Evolutionary conservation across 768 basidiomycete genomes (phyloP), one percentile per base, ranked within the genome.

Genomic region (Pholiota conissans): DNA sequence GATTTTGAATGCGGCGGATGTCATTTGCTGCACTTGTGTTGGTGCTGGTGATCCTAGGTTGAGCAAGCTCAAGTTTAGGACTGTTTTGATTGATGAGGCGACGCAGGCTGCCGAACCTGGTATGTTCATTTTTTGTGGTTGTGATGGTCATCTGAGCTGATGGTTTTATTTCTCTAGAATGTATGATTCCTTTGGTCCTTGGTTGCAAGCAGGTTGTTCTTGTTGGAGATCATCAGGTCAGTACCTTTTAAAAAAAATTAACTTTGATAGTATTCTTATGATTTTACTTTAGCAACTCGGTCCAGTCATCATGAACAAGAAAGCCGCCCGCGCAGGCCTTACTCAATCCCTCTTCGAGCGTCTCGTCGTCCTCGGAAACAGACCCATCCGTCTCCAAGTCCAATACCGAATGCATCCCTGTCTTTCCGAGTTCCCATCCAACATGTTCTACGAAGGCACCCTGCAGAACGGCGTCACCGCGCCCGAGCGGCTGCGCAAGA

Each of bases 361-460:
- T 45, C 88, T 99, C 47, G 95, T 99, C 61, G 82, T 98, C 45
- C 88, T 98, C 57, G 88, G 89, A 29, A 99, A 99, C 73, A 84
- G 95, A 27, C 97, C 97, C 20, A 99, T 99, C 68, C 94, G 97
- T 54, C 85, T 99, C 27, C 96, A 98, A 75, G 97, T 99, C 27
- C 97, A 99, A 74, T 99, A 99, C 69, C 95, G 97, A 73, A 99
- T 99, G 97, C 97, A 99, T 71, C 97, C 97, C 7, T 98, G 96
- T 72, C 80, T 98, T 52, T 98, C 97, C 42, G 95, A 98, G 74
- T 99, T 99, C 79, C 96, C 97, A 2, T 96, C 94, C 58, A 99
- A 99, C 74, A 99, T 99, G 97, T 98, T 99, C 79, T 99, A 99
- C 72, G 97, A 99, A 70, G 97, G 97, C 22, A 96, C 96, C 0